Conservation (phyloP, 2,329 filamentous ascomycete species). For the Scedosporium dehoogii region DNA sequence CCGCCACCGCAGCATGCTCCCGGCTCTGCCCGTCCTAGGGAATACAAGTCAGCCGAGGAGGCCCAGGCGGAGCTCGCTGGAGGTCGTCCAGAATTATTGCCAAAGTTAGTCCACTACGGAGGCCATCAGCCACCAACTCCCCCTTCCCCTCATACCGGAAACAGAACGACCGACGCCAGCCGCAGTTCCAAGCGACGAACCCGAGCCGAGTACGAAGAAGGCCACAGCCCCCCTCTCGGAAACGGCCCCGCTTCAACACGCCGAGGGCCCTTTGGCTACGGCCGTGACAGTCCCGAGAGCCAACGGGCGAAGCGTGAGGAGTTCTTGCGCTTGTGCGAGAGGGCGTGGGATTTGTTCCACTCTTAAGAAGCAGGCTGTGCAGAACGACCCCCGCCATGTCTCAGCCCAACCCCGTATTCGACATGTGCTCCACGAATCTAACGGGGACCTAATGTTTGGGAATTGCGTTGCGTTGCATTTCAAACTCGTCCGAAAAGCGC, state of each 20-base stretch:
- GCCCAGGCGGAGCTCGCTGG: constrained; percentile 83
- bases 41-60: constrained; percentile 94
- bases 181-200: constrained; percentile 63
- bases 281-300: constrained; percentile 73
- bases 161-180: constrained; percentile 34
- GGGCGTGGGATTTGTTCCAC: constrained; percentile 96
- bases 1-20: constrained; percentile 38
- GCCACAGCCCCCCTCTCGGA: constrained; percentile 74
- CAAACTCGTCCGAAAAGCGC: background rate
- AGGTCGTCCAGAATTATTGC: constrained; percentile 84
- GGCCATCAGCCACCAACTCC: constrained; percentile 90
- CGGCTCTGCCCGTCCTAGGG: constrained; percentile 57
- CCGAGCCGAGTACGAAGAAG: constrained; percentile 89
- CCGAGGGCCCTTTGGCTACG: constrained; percentile 67
- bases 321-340: constrained; percentile 75
- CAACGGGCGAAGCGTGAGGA: constrained; percentile 84
- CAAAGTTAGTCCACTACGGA: constrained; percentile 90
- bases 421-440: background rate
- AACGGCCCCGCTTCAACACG: constrained; percentile 54
- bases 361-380: constrained; percentile 44
- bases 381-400: background rate
- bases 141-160: constrained; percentile 61
- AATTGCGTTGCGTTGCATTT: background rate
- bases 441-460: background rate
- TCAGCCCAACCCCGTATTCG: background rate